A percentile compares a stretch with the other conserved stretches of the same genome.
Evolutionary conservation across 2,329 filamentous ascomycete species (phyloP).

Genomic region (Penicillium sp.): DNA sequence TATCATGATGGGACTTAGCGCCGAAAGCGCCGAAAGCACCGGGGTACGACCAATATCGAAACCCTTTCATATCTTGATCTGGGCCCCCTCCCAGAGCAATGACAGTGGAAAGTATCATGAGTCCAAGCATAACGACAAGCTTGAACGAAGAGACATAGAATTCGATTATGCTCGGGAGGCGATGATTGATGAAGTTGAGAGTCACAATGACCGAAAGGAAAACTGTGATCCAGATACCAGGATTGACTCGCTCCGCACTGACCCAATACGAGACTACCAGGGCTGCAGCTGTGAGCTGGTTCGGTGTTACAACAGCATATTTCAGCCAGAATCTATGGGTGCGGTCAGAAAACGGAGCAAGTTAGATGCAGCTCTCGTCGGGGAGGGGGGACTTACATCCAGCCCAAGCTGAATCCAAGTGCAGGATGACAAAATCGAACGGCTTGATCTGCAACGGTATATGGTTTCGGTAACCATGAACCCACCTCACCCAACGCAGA

Average conservation of each 20-base stretch:
- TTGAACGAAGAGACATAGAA: slow-evolving; percentile 60
- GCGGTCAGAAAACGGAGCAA: slow-evolving; percentile 4
- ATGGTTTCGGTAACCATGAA: slow-evolving; percentile 70
- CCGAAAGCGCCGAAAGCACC: slow-evolving; percentile 56
- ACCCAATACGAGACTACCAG: slow-evolving; percentile 78
- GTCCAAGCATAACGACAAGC: slow-evolving; percentile 61
- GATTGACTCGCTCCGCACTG: slow-evolving; percentile 61
- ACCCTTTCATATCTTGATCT: slow-evolving; percentile 58
- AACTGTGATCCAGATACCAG: slow-evolving; percentile 72
- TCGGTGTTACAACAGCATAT: slow-evolving; percentile 81
- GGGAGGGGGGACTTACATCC: slow-evolving; percentile 50
- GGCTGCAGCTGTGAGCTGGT: slow-evolving; percentile 74
- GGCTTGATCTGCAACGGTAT: slow-evolving; percentile 77
- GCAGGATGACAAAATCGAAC: slow-evolving; percentile 74
- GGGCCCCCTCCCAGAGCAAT: slow-evolving; percentile 65
- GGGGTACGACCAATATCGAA: slow-evolving; percentile 63
- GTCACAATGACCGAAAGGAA: slow-evolving; percentile 60
- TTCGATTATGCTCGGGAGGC: slow-evolving; percentile 65
- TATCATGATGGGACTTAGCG: slow-evolving; percentile 36
- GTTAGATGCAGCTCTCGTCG: neutral
- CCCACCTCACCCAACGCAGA: slow-evolving; percentile 77
- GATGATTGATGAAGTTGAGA: slow-evolving; percentile 67
- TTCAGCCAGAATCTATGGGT: slow-evolving; percentile 57
- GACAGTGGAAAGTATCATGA: slow-evolving; percentile 63
- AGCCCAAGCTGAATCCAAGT: slow-evolving; percentile 74